Evolutionary conservation across 2,329 filamentous ascomycete species (phyloP), one percentile per base, ranked within the genome.

Genomic region (Ilyonectria destructans): DNA sequence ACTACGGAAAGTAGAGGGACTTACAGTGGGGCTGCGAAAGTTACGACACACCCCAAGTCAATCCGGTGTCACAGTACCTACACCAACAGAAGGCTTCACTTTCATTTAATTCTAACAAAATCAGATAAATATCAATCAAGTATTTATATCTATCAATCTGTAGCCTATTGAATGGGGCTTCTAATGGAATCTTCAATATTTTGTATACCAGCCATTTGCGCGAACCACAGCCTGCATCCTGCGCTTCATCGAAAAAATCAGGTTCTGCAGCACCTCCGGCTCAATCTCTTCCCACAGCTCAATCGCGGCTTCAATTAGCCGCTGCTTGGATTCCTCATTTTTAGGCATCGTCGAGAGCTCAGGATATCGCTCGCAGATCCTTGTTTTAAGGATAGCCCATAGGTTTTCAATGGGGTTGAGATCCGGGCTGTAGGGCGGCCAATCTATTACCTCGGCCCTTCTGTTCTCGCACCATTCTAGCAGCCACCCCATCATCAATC

Each of bases 321-420:
- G 55, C 8, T 23, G 35, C 19, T 43, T 43, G 17, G 55, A 19
- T n/a, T 19, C 37, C 19, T 43, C 55, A 6, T 17, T 43, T 19
- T 58, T 58, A 9, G 33, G 31, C 19, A 58, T 26, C n/a, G 21
- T 21, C 1, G 33, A 19, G 6, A 65, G 33, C 43, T 65, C 40
- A 48, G 62, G 62, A 29, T 58, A 52, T 21, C 31, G 21, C 15
- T 65, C 26, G 26, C 52, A 45, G 29, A 58, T 65, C 8, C 35
- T 10, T 37, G 35, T 37, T 37, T 37, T 37, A 13, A 37, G 35
- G 7, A 37, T 37, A 13, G 31, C 43, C 62, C 45, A 65, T 37
- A 65, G 54, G 52, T 58, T 65, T 35, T 65, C 62, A 13, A 58
- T 65, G 15, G 55, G 62, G 46, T 65, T 65, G 9, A 65, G 46